phyloP scores from a whole-genome alignment of 2,329 filamentous ascomycete genomes.

The Aureobasidium melanogenum region DNA sequence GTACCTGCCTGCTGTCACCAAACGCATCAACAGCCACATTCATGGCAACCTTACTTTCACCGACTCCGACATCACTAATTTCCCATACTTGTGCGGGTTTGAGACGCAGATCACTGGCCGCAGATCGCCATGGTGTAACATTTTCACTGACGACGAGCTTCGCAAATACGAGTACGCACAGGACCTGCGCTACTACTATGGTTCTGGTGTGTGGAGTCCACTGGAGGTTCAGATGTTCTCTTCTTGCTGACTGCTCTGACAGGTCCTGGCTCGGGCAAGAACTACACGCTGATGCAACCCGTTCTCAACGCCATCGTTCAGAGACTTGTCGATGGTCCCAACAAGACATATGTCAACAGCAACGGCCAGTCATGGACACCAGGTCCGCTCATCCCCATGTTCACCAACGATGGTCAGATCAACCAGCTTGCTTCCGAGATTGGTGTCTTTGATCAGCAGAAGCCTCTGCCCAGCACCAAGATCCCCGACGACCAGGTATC shows the following conservation, averaged over 20 bases:
- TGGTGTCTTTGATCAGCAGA: slow-evolving; percentile 53
- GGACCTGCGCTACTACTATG: slow-evolving; percentile 53
- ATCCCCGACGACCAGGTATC: slow-evolving; percentile 32
- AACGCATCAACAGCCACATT: slow-evolving; percentile 47
- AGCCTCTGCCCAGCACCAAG: slow-evolving; percentile 38
- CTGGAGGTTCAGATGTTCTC: slow-evolving; percentile 18
- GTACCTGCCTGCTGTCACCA: slow-evolving; percentile 46
- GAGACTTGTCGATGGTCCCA: slow-evolving; percentile 45
- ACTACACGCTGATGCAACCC: slow-evolving; percentile 53
- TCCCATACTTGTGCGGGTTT: slow-evolving; percentile 60
- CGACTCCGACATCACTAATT: slow-evolving; percentile 45
- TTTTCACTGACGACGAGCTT: slow-evolving; percentile 53
- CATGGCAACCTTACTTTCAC: slow-evolving; percentile 41
- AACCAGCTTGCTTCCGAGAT: slow-evolving; percentile 51
- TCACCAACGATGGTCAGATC: slow-evolving; percentile 59
- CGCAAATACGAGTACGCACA: slow-evolving; percentile 57
- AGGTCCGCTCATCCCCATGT: slow-evolving; percentile 51
- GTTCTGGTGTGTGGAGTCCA: neutral
- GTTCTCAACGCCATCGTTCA: slow-evolving; percentile 47
- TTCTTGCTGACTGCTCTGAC: slow-evolving; percentile 25
- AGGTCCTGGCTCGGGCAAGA: slow-evolving; percentile 47
- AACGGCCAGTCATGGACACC: slow-evolving; percentile 42
- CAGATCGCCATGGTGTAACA: slow-evolving; percentile 49
- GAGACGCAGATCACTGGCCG: slow-evolving; percentile 57
- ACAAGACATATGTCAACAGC: slow-evolving; percentile 37